A percentile compares a stretch with the other conserved stretches of the same genome.
Conservation (phyloP, 495 filamentous ascomycete species). For the Penicillium steckii region DNA sequence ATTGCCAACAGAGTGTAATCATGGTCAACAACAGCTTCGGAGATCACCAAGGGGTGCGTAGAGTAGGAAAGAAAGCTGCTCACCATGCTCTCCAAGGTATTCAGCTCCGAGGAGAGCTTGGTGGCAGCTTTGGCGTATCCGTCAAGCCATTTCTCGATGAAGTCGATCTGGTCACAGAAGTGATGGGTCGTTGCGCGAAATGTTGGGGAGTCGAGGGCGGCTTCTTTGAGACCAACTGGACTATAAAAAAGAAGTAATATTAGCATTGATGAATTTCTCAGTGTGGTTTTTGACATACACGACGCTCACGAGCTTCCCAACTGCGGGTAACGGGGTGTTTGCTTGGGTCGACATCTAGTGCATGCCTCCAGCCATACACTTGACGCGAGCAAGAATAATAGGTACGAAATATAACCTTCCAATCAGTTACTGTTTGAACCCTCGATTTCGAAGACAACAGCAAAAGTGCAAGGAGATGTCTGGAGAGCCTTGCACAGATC, state of each 20-base stretch:
- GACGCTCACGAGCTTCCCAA: constrained; percentile 55
- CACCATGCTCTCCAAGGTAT: constrained; percentile 65
- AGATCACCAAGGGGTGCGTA: constrained; percentile 67
- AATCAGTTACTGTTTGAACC: constrained; percentile 1
- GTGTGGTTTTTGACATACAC: constrained; percentile 39
- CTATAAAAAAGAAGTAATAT: constrained; percentile 31
- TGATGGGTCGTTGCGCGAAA: constrained; percentile 87
- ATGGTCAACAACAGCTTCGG: constrained; percentile 83
- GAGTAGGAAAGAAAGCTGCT: constrained; percentile 71
- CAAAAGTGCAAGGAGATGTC: constrained; percentile 12
- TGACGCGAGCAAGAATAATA: constrained; percentile 19
- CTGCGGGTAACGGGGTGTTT: constrained; percentile 44
- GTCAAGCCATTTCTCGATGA: constrained; percentile 91
- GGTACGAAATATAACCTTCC: background rate
- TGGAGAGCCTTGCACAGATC: constrained; percentile 17
- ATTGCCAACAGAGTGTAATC: constrained; percentile 91
- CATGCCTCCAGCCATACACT: constrained; percentile 42
- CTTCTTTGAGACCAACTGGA: constrained; percentile 91
- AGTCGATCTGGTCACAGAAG: constrained; percentile 89
- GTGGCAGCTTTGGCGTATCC: constrained; percentile 75
- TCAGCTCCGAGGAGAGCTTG: constrained; percentile 73
- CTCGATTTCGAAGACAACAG: background rate
- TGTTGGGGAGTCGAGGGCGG: constrained; percentile 90
- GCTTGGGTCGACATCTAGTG: constrained; percentile 49
- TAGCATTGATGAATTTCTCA: constrained; percentile 11